Evolutionary conservation across 192 early-diverging fungal genomes (phyloP), one percentile per base, ranked within the genome.

Genomic region (Linderina pennispora): DNA sequence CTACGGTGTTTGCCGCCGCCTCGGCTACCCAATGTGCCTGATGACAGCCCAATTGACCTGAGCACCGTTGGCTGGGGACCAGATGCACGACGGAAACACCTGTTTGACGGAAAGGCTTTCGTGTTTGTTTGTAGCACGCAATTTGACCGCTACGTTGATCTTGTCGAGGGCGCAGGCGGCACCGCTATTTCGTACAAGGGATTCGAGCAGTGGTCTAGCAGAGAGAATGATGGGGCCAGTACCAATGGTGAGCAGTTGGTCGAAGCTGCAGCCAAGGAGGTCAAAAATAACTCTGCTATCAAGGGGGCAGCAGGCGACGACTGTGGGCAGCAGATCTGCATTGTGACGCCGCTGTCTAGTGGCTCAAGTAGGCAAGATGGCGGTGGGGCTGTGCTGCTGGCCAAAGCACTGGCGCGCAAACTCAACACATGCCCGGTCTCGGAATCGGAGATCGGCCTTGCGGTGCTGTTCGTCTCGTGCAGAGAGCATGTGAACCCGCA

Each of bases 381-480:
- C n/a, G n/a, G n/a, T n/a, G n/a, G n/a, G n/a, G n/a, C n/a, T n/a
- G n/a, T n/a, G n/a, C n/a, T n/a, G n/a, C n/a, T 56, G 22, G 44
- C 49, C 20, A 45, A 37, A 19, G 13, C 11, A 3, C 24, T 41
- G 4, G 65, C 65, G 2, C 40, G 37, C 10, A 0, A 33, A 8
- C 28, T 59, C 6, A 18, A 39, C 8, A 19, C 49, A 11, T 45
- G 48, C 11, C 58, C 65, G 9, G 57, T 68, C 23, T 57, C 65
- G 1, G 65, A 61, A 24, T 68, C 65, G 2, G 65, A 68, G 36
- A 56, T 68, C 10, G 45, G 65, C 11, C 53, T 68, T 15, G 53
- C 65, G 0, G 43, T 68, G 5, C 25, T 68, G 33, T 50, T 56
- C 41, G 54, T 55, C 1, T 52, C 65, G 8, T 38, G 37, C 37